These are phyloP conservation scores for Crithidia acanthocephali DNA, from an alignment of 208 protist genomes.

Conservation along the genomic window DNA sequence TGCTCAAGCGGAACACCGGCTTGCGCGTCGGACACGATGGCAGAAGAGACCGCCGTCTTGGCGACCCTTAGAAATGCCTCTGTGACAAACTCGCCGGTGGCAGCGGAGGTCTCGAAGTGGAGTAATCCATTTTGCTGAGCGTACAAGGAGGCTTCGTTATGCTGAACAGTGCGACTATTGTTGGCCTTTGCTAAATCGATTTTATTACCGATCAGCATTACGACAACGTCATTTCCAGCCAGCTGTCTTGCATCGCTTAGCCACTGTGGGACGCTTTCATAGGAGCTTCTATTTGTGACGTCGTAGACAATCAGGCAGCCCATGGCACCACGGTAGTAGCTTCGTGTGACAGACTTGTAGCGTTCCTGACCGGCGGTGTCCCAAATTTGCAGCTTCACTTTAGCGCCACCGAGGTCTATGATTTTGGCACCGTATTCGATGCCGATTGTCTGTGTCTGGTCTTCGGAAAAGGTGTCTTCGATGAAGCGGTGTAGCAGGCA, in stretches of 20 bases:
- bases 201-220: slow-evolving; percentile 96
- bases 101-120: slow-evolving; percentile 92
- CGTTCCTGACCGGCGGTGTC: slow-evolving; percentile 98
- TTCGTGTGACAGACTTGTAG: slow-evolving; percentile 98
- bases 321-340: slow-evolving; percentile 97
- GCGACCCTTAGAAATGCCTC: slow-evolving; percentile 93
- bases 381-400: slow-evolving; percentile 98
- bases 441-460: slow-evolving; percentile 97
- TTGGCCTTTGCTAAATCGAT: slow-evolving; percentile 78
- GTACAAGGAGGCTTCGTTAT: slow-evolving; percentile 95
- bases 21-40: slow-evolving; percentile 3
- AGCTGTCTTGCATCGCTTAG: slow-evolving; percentile 95
- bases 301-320: slow-evolving; percentile 99
- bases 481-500: slow-evolving; percentile 97
- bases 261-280: slow-evolving; percentile 96
- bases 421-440: slow-evolving; percentile 98
- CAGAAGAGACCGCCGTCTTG: slow-evolving; percentile 39
- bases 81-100: slow-evolving; percentile 93
- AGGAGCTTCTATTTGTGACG: slow-evolving; percentile 96
- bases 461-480: slow-evolving; percentile 95
- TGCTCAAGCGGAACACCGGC: background rate
- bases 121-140: slow-evolving; percentile 92
- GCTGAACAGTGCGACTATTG: slow-evolving; percentile 86
- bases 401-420: slow-evolving; percentile 87
- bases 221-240: slow-evolving; percentile 86